Base-by-base conservation (phyloP, 768 basidiomycete species). In the Pisolithus albus region DNA sequence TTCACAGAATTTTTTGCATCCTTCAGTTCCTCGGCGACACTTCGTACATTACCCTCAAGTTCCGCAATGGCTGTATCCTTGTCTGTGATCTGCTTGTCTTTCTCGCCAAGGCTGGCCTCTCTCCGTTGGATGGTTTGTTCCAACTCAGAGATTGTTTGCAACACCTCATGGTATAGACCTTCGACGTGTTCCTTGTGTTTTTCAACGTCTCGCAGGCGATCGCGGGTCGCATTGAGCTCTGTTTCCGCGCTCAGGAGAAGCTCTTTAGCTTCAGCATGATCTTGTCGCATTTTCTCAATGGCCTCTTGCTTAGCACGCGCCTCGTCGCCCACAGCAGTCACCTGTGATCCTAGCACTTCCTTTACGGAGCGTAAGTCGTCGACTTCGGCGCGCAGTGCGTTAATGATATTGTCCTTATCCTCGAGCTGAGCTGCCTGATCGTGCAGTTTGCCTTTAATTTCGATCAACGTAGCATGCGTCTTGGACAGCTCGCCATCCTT, bases 51-150 rank as follows among this genome's bases (percentile, higher is more conserved):
- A 32, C 44, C 49, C 24, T 53, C 50, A n/a, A 65, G 49, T 24
- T 55, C 52, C 18, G 55, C 54, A 30, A 59, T 44, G 36, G 18
- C 34, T 23, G 51, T 46, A 34, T 52, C 37, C 30, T 58, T 59
- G 9, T 59, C 40, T 8, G 44, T 48, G 16, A 49, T n/a, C 10
- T 45, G 46, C 23, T 49, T 61, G 28, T 59, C 47, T 10, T 54
- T 51, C 5, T 54, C 53, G 28, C 50, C 49, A 15, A 47, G 44
- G 18, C 23, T 47, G 24, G 30, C 28, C 16, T 30, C 32, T 47
- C 13, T 34, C 19, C 10, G 32, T 13, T 36, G 46, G 21, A n/a
- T 47, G 19, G 10, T 9, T 21, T 16, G 23, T 34, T 47, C 38
- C 51, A 46, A 23, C 13, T 45, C 39, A 45, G 9, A 24, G 15